phyloP scores from a whole-genome alignment of 768 basidiomycete genomes.

The Botryobasidium botryosum region DNA sequence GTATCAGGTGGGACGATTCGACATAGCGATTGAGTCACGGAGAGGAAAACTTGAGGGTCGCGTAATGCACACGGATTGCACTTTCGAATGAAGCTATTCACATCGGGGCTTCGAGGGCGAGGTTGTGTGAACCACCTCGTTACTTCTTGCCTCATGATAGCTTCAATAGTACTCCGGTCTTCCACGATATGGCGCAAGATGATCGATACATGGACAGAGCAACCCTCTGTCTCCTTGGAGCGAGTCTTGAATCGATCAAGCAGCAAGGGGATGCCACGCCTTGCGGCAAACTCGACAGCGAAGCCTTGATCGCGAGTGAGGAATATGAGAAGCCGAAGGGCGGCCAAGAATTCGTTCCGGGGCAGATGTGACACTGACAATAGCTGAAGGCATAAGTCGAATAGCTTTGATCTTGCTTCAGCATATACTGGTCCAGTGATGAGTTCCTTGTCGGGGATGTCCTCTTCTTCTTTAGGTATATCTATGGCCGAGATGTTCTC shows the following conservation, averaged over 20 bases:
- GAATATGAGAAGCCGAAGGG: slow-evolving; percentile 65
- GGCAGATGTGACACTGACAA: slow-evolving; percentile 45
- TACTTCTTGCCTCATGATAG: slow-evolving; percentile 69
- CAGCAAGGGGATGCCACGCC: slow-evolving; percentile 42
- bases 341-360: slow-evolving; percentile 67
- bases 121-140: slow-evolving; percentile 63
- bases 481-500: slow-evolving; percentile 51
- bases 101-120: slow-evolving; percentile 40
- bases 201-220: slow-evolving; percentile 69
- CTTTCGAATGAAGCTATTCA: slow-evolving; percentile 53
- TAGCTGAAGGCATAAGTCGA: slow-evolving; percentile 62
- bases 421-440: slow-evolving; percentile 39
- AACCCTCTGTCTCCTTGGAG: slow-evolving; percentile 38
- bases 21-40: slow-evolving; percentile 53
- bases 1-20: slow-evolving; percentile 52
- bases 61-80: slow-evolving; percentile 69
- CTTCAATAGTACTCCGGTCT: slow-evolving; percentile 42
- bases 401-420: slow-evolving; percentile 47
- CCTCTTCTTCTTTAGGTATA: slow-evolving; percentile 38
- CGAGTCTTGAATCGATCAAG: slow-evolving; percentile 45
- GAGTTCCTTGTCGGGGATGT: slow-evolving; percentile 22
- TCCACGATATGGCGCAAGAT: slow-evolving; percentile 89
- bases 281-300: slow-evolving; percentile 50
- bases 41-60: slow-evolving; percentile 58
- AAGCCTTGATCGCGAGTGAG: slow-evolving; percentile 56